These are phyloP conservation scores for Gleditsia sinensis DNA, from an alignment of 306 rosid genomes.

Conservation along the genomic window DNA sequence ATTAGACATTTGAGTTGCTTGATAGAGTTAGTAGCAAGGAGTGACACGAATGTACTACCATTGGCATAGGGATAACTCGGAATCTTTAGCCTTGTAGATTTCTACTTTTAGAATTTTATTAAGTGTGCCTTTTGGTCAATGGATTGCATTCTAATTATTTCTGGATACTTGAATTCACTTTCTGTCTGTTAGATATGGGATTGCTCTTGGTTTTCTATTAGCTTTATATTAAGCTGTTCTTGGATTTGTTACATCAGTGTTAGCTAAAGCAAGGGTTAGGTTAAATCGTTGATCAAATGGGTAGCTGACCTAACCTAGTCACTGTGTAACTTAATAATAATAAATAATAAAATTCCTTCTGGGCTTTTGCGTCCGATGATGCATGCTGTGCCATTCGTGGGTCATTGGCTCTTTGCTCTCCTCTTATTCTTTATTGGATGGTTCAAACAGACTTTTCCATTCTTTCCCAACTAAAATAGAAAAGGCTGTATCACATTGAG, in stretches of 20 bases:
- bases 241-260: background rate
- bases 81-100: background rate
- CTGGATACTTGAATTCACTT: constrained; percentile 8
- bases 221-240: background rate
- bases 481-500: too few species aligned
- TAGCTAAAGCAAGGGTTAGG: too few species aligned
- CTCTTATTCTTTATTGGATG: too few species aligned
- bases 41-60: background rate
- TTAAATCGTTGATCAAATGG: too few species aligned
- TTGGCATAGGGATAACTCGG: background rate
- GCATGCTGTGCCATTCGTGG: too few species aligned
- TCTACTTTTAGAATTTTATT: background rate
- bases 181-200: constrained; percentile 16
- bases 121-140: background rate
- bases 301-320: too few species aligned
- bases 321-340: too few species aligned
- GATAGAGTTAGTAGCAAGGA: background rate
- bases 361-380: too few species aligned
- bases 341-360: too few species aligned
- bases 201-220: constrained; percentile 7
- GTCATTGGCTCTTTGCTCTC: too few species aligned
- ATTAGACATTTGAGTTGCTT: background rate
- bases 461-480: too few species aligned
- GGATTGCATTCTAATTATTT: constrained; percentile 18
- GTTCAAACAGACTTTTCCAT: too few species aligned